A percentile compares a stretch with the other conserved stretches of the same genome.
Evolutionary conservation across 352 stramenopile genomes (phyloP).

Genomic region (Globisporangium middletonii): DNA sequence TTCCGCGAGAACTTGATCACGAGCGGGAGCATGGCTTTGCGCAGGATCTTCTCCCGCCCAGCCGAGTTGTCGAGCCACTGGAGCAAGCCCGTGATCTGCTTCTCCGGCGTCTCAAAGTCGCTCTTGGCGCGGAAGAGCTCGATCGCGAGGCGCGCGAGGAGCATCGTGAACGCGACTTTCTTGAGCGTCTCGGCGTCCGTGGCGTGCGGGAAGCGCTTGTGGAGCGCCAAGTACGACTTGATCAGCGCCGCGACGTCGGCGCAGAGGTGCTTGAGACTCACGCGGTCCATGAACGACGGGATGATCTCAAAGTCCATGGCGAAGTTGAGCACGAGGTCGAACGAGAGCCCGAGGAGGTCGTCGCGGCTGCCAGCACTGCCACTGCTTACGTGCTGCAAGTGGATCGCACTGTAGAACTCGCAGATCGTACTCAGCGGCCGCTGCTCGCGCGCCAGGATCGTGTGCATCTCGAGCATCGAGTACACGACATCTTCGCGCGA

Average conservation of each 20-base stretch:
- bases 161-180: constrained; percentile 63
- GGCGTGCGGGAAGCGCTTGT: constrained; percentile 48
- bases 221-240: constrained; percentile 52
- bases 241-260: constrained; percentile 48
- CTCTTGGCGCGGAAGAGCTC: constrained; percentile 56
- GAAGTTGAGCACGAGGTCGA: constrained; percentile 61
- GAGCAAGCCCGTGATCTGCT: constrained; percentile 60
- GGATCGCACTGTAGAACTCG: constrained; percentile 63
- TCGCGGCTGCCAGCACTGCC: constrained; percentile 18
- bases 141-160: constrained; percentile 58
- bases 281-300: constrained; percentile 70
- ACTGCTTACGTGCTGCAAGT: constrained; percentile 19
- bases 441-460: constrained; percentile 52
- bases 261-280: constrained; percentile 69
- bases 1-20: constrained; percentile 74
- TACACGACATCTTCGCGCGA: constrained; percentile 58
- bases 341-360: constrained; percentile 53
- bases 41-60: constrained; percentile 62
- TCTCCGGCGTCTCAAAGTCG: constrained; percentile 67
- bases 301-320: constrained; percentile 80
- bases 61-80: constrained; percentile 76
- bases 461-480: constrained; percentile 76
- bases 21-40: constrained; percentile 51
- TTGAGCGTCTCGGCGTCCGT: constrained; percentile 62
- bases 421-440: constrained; percentile 63